Percentiles rank a stretch among this genome's conserved stretches.
These are phyloP conservation scores for Epipyxis sp. DNA, from an alignment of 108 stramenopile species.

Conservation along the genomic window DNA sequence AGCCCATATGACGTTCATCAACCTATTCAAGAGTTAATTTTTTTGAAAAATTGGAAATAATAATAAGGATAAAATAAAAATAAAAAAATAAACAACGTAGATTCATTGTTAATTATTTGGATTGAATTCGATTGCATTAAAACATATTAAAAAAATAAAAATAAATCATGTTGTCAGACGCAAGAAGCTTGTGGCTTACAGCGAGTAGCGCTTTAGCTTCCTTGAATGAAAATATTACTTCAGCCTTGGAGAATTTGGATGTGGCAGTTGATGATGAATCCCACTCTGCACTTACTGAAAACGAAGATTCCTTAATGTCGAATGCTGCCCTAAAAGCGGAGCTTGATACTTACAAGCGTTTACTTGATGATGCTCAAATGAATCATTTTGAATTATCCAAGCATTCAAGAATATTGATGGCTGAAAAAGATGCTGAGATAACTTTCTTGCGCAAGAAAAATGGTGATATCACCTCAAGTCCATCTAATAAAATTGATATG, in stretches of 20 bases:
- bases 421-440: constrained; percentile 28
- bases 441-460: neutral
- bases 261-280: neutral
- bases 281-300: neutral
- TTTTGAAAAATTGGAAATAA: too few species aligned
- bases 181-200: neutral
- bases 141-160: neutral
- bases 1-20: too few species aligned
- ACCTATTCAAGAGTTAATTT: too few species aligned
- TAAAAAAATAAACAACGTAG: too few species aligned
- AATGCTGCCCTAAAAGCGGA: neutral
- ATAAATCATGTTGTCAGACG: constrained; percentile 3
- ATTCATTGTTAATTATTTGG: too few species aligned
- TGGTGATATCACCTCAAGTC: neutral
- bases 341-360: constrained; percentile 14
- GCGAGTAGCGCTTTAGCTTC: neutral
- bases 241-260: constrained; percentile 6
- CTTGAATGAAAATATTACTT: too few species aligned
- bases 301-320: too few species aligned
- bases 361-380: constrained; percentile 31
- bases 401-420: constrained; percentile 18
- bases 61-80: too few species aligned
- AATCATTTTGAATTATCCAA: constrained; percentile 32
- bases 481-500: neutral
- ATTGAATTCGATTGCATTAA: neutral